phyloP scores from a whole-genome alignment of 2,329 filamentous ascomycete species.

The Calonectria leucothoes region DNA sequence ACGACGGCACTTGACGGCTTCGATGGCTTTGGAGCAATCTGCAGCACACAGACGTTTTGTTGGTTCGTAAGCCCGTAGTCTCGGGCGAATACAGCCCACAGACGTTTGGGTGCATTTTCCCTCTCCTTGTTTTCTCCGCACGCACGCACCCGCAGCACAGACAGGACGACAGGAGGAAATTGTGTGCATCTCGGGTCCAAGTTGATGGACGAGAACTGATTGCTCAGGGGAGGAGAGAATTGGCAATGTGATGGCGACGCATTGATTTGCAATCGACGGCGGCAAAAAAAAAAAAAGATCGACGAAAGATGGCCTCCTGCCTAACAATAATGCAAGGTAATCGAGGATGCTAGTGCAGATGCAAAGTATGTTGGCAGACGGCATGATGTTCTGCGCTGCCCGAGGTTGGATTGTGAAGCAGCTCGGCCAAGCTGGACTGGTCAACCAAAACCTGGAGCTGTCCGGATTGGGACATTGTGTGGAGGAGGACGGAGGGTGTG shows the following conservation, averaged over 20 bases:
- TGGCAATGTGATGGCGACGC: background rate
- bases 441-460: background rate
- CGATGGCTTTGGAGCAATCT: background rate
- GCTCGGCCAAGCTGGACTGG: background rate
- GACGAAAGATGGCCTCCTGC: background rate
- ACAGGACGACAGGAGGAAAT: background rate
- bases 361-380: background rate
- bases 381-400: background rate
- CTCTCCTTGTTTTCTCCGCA: background rate
- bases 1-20: background rate
- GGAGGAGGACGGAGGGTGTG: background rate
- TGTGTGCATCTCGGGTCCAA: background rate
- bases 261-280: background rate
- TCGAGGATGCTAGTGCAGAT: background rate
- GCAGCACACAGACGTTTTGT: slow-evolving; percentile 4
- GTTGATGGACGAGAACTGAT: background rate
- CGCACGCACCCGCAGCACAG: too few relatives aligned
- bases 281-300: background rate
- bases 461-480: background rate
- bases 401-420: background rate
- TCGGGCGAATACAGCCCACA: background rate
- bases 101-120: background rate
- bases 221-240: background rate
- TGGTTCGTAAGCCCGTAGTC: background rate
- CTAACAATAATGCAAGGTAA: background rate